Base-by-base conservation (phyloP, 2,329 filamentous ascomycete genomes). In the Raffaelea albimanens region DNA sequence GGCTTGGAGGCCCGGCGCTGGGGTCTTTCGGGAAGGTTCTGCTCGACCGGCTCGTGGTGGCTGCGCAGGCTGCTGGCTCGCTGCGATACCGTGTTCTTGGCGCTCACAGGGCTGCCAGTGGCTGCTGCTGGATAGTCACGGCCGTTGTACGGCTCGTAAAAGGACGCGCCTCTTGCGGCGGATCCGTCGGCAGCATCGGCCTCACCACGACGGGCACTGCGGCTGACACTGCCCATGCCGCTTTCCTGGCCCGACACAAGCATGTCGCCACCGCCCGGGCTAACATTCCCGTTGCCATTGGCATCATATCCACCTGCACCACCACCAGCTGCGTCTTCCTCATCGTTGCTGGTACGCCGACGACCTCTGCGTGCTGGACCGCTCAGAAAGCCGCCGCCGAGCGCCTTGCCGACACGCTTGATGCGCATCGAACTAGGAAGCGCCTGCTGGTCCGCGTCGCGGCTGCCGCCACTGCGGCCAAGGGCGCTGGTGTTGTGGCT, bases 341-440 rank as follows among this genome's bases (percentile, higher is more conserved):
- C 81, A 53, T 87, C 83, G 52, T 85, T 82, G 56, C 82, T 85
- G 57, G 62, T 75, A 49, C 80, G 70, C 53, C 82, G 73, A 52
- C 85, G 76, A 22, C 86, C 87, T 55, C 88, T 75, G 47, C 87
- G 78, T 19, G 87, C 85, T 23, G 87, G 87, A 1, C 85, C 87
- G 55, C 85, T 88, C 20, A 93, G 69, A 55, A 91, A 90, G 50
- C 80, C 84, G 1, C 87, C 87, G 2, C 53, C 83, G n/a, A 54
- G 78, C 8, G 84, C 72, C 63, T 87, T 86, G 16, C 83, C 83
- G 14, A 87, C 78, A 51, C 86, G 74, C 65, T 90, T 91, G 50
- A 90, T 71, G 5, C 87, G 78, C 72, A 89, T 78, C 0, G 87
- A 88, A 56, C 83, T 82, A 51, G 87, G 85, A 2, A 80, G 67